Evolutionary conservation across 306 rosid species (phyloP), one percentile per base, ranked within the genome.

Genomic region (Dalbergia oliveri): DNA sequence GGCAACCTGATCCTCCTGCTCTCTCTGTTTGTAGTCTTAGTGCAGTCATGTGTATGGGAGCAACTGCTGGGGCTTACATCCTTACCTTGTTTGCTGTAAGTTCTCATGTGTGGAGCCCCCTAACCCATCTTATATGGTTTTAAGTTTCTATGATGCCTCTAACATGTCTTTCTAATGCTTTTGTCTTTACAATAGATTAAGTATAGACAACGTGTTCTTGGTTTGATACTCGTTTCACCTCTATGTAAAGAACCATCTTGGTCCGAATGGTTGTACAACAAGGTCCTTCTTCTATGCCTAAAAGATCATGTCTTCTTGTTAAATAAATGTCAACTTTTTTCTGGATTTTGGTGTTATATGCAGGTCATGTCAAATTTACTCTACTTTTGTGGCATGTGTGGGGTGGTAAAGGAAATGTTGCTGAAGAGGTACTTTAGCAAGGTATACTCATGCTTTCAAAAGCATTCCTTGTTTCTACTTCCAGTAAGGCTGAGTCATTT

Each of bases 11-110:
- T 53, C 69, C 41, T 65, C 56, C 69, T 72, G 33, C 82, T 49
- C 44, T 73, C 73, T 76, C 4, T 75, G 3, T 51, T 57, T 83
- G 61, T 84, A 95, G 99, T 79, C 97, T 93, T 45, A 73, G 88
- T 82, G 89, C 98, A 57, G 99, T 90, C 63, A 95, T 95, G 98
- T 95, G 99, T 71, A 88, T 93, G 94, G 99, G 99, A 50, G 99
- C 91, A 66, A 89, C 97, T 39, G 99, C 97, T 44, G 99, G 99
- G 83, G 99, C 99, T 64, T 95, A 90, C 84, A 82, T 95, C 76
- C 94, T 95, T 69, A 89, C 94, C 79, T 83, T 91, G 74, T 95
- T 95, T 86, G 96, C 99, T 64, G 99, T 95, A 89, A 89, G 98
- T 57, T 72, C 16, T 81, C 70, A 39, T 47, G 15, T 41, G n/a